Conservation (phyloP, 495 filamentous ascomycete genomes). For the Acidomyces sp. region DNA sequence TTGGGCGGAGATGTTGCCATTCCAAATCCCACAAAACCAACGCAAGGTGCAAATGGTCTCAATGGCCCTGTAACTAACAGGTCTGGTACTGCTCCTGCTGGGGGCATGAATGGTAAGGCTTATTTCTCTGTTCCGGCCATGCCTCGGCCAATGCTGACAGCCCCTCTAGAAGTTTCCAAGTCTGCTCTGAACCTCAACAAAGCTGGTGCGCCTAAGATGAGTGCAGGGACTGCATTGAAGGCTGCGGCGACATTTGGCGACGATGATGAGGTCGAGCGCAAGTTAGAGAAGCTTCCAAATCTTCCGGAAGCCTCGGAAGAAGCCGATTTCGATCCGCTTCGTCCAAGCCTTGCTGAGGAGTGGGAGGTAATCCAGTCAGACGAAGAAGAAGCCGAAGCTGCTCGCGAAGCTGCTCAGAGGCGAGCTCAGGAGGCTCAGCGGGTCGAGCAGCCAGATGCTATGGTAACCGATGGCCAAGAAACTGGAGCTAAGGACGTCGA, state of each 20-base stretch:
- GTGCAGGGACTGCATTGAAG: conserved; percentile 60
- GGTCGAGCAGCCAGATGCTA: conserved; percentile 35
- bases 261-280: conserved; percentile 27
- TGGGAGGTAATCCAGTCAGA: too few species aligned
- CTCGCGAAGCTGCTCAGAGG: conserved; percentile 64
- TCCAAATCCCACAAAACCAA: conserved; percentile 18
- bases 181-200: conserved; percentile 71
- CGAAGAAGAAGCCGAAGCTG: conserved; percentile 75
- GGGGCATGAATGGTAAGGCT: conserved; percentile 5
- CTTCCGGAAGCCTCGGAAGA: conserved; percentile 48
- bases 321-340: conserved; percentile 62
- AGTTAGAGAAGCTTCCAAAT: conserved; percentile 25
- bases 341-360: too few species aligned
- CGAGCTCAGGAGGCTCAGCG: conserved; percentile 55
- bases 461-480: conserved; percentile 27
- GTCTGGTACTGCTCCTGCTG: conserved; percentile 11
- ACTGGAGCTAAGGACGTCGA: conserved; percentile 32
- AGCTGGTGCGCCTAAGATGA: conserved; percentile 50
- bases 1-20: conserved; percentile 15
- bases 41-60: conserved; percentile 2
- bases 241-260: conserved; percentile 59
- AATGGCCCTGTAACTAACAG: conserved; percentile 14
- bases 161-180: conserved; percentile 56
- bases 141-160: too few species aligned
- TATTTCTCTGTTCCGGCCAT: conserved; percentile 36